phyloP scores from a whole-genome alignment of 768 basidiomycete species.

The Auriculariales sp. region DNA sequence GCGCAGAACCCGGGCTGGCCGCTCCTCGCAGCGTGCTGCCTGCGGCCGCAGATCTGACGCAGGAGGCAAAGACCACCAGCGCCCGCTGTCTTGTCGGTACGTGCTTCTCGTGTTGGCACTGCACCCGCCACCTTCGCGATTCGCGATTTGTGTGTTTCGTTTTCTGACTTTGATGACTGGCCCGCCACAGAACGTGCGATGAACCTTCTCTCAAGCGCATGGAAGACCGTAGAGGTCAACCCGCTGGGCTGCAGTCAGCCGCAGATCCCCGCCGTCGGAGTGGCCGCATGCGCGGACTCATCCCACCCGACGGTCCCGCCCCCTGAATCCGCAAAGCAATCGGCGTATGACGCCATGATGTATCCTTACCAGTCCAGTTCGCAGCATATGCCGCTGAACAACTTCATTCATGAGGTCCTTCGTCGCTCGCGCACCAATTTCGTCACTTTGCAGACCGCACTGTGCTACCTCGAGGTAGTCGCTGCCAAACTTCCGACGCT shows the following conservation, averaged over 20 bases:
- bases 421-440: constrained; percentile 76
- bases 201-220: background rate
- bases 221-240: background rate
- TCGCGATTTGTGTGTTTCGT: too few species aligned
- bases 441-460: constrained; percentile 70
- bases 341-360: background rate
- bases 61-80: background rate
- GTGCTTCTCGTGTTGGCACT: too few species aligned
- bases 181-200: background rate
- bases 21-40: background rate
- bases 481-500: constrained; percentile 55
- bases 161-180: too few species aligned
- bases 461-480: constrained; percentile 81
- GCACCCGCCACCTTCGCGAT: too few species aligned
- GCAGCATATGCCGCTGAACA: constrained; percentile 33
- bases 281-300: background rate
- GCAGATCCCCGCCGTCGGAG: background rate
- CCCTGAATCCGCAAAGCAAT: background rate
- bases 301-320: background rate
- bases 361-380: background rate
- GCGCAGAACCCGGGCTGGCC: background rate
- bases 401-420: constrained; percentile 80
- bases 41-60: background rate
- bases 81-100: background rate
- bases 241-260: background rate